These are phyloP conservation scores for Aspergillus sp. DNA, from an alignment of 2,329 filamentous ascomycete species.

Conservation along the genomic window DNA sequence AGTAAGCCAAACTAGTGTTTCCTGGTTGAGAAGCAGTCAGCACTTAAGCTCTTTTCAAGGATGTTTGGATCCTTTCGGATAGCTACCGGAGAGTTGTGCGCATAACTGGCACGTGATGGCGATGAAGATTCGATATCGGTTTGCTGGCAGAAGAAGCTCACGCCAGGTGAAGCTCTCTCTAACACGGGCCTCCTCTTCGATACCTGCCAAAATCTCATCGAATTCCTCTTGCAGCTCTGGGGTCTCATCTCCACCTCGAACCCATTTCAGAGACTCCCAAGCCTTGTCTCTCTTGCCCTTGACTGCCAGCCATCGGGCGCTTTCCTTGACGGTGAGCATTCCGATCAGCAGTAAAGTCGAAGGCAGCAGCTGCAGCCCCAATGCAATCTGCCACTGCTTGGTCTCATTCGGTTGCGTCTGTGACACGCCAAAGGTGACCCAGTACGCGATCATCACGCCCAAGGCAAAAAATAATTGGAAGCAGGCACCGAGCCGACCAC, in stretches of 20 bases:
- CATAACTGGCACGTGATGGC: conserved; percentile 53
- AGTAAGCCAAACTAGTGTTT: conserved; percentile 54
- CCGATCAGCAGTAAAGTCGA: conserved; percentile 49
- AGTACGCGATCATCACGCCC: conserved; percentile 42
- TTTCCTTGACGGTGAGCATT: conserved; percentile 52
- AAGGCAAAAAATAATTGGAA: conserved; percentile 42
- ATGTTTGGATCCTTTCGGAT: too few species aligned
- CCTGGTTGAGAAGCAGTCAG: conserved; percentile 23
- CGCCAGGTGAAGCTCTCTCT: conserved; percentile 50
- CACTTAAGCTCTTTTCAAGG: too few species aligned
- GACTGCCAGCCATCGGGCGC: conserved; percentile 49
- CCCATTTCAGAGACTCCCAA: conserved; percentile 51
- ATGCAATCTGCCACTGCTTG: conserved; percentile 52
- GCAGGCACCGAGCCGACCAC: conserved; percentile 40
- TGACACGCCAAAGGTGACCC: conserved; percentile 51
- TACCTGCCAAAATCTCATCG: conserved; percentile 43
- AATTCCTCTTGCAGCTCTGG: conserved; percentile 36
- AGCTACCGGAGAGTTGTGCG: conserved; percentile 43
- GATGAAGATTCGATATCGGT: conserved; percentile 50
- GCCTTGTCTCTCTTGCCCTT: conserved; percentile 49
- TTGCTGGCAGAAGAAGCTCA: conserved; percentile 48
- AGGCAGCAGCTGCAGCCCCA: conserved; percentile 49
- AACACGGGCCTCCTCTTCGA: conserved; percentile 48
- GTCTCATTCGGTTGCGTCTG: conserved; percentile 40
- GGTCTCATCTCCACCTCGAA: conserved; percentile 48